These are phyloP conservation scores for Boletellus deceptivus DNA, from an alignment of 1,284 basidiomycete species.

Conservation along the genomic window DNA sequence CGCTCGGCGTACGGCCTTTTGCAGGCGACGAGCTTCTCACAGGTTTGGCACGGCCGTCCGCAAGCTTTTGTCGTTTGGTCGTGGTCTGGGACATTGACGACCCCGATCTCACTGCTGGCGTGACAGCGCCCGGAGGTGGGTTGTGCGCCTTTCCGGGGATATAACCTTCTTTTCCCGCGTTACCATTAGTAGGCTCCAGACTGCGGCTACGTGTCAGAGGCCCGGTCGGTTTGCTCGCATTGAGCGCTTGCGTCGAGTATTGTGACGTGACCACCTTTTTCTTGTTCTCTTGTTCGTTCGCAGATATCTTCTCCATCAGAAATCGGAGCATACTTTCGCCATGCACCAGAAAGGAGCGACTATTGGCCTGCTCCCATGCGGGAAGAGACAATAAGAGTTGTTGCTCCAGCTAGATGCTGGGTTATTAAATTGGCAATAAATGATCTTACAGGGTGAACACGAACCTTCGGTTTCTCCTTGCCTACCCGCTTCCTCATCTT, in stretches of 20 bases:
- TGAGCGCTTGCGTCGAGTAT: conserved; percentile 35
- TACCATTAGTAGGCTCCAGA: conserved; percentile 23
- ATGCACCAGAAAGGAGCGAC: conserved; percentile 79
- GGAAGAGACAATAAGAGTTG: conserved; percentile 82
- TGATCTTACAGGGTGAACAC: conserved; percentile 25
- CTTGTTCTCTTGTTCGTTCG: conserved; percentile 76
- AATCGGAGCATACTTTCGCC: conserved; percentile 82
- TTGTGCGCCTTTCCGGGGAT: conserved; percentile 29
- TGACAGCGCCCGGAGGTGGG: conserved; percentile 41
- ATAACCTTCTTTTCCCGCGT: conserved; percentile 21
- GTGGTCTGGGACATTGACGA: conserved; percentile 44
- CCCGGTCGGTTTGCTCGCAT: conserved; percentile 50
- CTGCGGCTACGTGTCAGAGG: conserved; percentile 28
- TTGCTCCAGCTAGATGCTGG: conserved; percentile 69
- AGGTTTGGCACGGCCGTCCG: conserved; percentile 34
- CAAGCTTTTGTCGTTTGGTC: conserved; percentile 57
- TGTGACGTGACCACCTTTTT: conserved; percentile 37
- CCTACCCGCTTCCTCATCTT: conserved; percentile 97
- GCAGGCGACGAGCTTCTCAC: conserved; percentile 24
- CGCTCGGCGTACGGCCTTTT: conserved; percentile 30
- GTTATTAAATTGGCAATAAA: conserved; percentile 1
- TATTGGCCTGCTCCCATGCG: conserved; percentile 82
- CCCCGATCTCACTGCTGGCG: conserved; percentile 56
- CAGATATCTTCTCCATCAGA: conserved; percentile 68
- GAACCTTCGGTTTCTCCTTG: conserved; percentile 90